phyloP scores from a whole-genome alignment of 768 basidiomycete genomes.

The Pilatotrama ljubarskyi region DNA sequence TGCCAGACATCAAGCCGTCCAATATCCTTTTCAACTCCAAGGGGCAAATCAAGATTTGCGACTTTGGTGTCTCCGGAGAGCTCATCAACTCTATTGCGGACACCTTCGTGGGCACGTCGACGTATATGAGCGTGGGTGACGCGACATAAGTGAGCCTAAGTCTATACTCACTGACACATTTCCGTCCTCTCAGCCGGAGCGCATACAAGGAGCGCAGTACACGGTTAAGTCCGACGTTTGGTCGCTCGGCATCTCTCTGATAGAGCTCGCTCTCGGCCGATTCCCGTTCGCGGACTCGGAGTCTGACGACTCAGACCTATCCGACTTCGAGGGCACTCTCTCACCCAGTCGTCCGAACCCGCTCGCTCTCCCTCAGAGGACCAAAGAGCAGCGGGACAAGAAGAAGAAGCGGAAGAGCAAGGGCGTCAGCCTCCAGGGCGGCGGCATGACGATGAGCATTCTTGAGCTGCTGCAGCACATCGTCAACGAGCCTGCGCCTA shows the following conservation, averaged over 20 bases:
- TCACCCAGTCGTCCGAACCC: conserved; percentile 66
- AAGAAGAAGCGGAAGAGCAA: conserved; percentile 86
- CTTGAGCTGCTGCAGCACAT: conserved; percentile 96
- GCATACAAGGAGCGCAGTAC: conserved; percentile 98
- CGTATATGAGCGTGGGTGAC: conserved; percentile 94
- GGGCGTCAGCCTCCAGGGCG: conserved; percentile 91
- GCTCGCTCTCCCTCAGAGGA: conserved; percentile 35
- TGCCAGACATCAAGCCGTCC: conserved; percentile 94
- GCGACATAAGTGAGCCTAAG: background rate
- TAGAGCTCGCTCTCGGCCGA: conserved; percentile 94
- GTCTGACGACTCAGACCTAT: conserved; percentile 73
- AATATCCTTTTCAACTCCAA: conserved; percentile 94
- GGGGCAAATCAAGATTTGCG: conserved; percentile 98
- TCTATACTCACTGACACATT: background rate
- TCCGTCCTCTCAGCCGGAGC: conserved; percentile 73
- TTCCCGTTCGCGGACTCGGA: conserved; percentile 92
- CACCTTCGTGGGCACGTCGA: conserved; percentile 98
- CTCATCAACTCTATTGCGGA: conserved; percentile 98
- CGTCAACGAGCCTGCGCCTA: conserved; percentile 96
- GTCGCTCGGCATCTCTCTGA: conserved; percentile 96
- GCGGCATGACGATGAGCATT: conserved; percentile 98
- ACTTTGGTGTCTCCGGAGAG: conserved; percentile 98
- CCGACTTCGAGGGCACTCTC: conserved; percentile 79
- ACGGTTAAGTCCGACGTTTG: conserved; percentile 99
- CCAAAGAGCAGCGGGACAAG: conserved; percentile 47